Conservation (phyloP, 805 yeast genomes). For the Candida manassasensis region DNA sequence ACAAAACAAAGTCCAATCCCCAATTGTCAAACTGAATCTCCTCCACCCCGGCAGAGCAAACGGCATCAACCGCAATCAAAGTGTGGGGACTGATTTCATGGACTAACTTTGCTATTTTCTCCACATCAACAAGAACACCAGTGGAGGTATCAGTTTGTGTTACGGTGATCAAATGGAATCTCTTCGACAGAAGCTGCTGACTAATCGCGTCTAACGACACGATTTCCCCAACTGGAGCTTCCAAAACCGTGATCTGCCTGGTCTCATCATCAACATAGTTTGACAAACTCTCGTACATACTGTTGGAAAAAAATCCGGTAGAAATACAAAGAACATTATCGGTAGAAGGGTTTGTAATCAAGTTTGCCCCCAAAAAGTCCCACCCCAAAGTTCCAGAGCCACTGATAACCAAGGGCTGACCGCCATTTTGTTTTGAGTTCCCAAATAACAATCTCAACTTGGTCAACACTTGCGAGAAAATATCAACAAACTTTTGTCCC, state of each 20-base stretch:
- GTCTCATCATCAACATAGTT: constrained; percentile 8
- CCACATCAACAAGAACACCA: constrained; percentile 8
- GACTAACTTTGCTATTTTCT: constrained; percentile 5
- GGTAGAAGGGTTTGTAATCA: constrained; percentile 11
- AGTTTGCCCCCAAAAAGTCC: constrained; percentile 9
- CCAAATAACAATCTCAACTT: constrained; percentile 7
- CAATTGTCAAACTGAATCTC: constrained; percentile 13
- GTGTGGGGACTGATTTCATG: constrained; percentile 6
- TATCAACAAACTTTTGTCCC: constrained; percentile 6
- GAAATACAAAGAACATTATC: constrained; percentile 9
- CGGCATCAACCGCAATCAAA: constrained; percentile 10
- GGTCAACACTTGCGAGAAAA: constrained; percentile 5
- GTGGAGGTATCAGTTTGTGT: constrained; percentile 10
- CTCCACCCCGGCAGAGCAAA: constrained; percentile 11
- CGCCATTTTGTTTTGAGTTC: constrained; percentile 6
- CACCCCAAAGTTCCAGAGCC: constrained; percentile 10
- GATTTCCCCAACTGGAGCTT: constrained; percentile 6
- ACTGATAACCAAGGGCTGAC: constrained; percentile 7
- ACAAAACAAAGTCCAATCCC: constrained; percentile 11
- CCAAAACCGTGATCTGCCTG: constrained; percentile 6
- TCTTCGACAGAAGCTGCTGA: constrained; percentile 2
- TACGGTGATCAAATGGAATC: constrained; percentile 5
- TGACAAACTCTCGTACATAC: constrained; percentile 6
- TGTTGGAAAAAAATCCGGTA: constrained; percentile 8
- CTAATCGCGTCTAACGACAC: constrained; percentile 5